Base-by-base conservation (phyloP, 225 moss, liverwort and hornwort genomes). In the Neckera pumila region DNA sequence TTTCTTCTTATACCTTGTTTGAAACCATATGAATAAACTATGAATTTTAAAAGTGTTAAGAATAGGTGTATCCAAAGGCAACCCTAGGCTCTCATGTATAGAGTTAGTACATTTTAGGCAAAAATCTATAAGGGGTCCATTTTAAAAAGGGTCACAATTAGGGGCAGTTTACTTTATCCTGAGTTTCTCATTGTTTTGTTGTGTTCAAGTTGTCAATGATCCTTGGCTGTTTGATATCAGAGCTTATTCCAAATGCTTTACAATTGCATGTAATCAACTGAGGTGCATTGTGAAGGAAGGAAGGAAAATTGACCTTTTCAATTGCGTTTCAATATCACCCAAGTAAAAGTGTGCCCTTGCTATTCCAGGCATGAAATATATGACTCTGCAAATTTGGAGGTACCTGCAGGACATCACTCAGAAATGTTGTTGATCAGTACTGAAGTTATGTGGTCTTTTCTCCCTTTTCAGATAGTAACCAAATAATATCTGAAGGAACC, bases 341-440 rank as follows among this genome's bases (percentile, higher is more conserved):
- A 98, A 92, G 53, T 94, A 94, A 59, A 94, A 97, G 86, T 97
- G 97, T 56, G 97, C 95, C 79, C 94, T 95, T 74, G 96, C 97
- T 87, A 96, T 91, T 54, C 97, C 97, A 86, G 92, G 93, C 74
- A 94, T 83, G 47, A 95, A 96, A 80, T 92, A 85, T 5, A 97
- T 84, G 47, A 95, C 72, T 34, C 83, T 92, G 89, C 98, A 98
- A 84, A 97, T 98, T 88, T 95, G 94, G 57, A 94, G 92, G 78
- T 97, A 98, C 84, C 97, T 97, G 91, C 43, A 71, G 42, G 71
- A 84, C 7, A 23, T 43, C 45, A 76, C 49, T 28, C 80, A 58
- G 34, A 43, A 60, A 63, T 66, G 14, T 40, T 59, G 49, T 34
- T 79, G 31, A 62, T 90, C 31, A 38, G 74, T 75, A 79, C n/a